Evolutionary conservation across 441 rosid genomes (phyloP).

Genomic region (Caryocar brasiliense): DNA sequence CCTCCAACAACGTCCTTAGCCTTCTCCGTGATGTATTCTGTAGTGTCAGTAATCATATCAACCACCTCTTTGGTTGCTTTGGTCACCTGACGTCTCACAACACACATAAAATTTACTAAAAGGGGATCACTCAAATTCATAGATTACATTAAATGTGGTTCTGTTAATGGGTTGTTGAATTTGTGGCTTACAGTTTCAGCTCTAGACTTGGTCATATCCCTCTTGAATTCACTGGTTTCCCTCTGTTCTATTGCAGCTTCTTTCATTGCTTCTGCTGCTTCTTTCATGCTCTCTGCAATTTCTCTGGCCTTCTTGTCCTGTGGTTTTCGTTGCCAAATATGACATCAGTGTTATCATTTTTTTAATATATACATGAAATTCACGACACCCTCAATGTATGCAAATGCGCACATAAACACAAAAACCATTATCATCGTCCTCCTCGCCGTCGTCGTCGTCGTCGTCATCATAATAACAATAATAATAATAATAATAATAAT

Average conservation of each 20-base stretch:
- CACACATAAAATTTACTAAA: not conserved
- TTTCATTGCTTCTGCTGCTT: constrained; percentile 60
- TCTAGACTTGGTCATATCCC: constrained; percentile 22
- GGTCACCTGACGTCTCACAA: constrained; percentile 24
- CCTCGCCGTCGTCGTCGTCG: too few species aligned
- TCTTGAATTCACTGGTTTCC: constrained; percentile 36
- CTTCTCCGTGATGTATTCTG: constrained; percentile 30
- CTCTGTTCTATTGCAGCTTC: constrained; percentile 49
- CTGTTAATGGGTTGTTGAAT: not conserved
- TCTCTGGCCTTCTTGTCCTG: constrained; percentile 27
- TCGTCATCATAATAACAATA: too few species aligned
- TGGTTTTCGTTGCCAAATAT: not conserved
- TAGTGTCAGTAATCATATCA: constrained; percentile 29
- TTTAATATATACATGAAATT: too few species aligned
- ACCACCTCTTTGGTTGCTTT: constrained; percentile 26
- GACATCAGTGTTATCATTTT: too few species aligned
- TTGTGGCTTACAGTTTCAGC: constrained; percentile 27
- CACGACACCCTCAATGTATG: too few species aligned
- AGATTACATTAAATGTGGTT: not conserved
- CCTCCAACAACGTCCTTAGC: constrained; percentile 27
- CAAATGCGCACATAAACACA: too few species aligned
- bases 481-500: not conserved
- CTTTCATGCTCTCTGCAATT: constrained; percentile 37
- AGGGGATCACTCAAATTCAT: too few species aligned
- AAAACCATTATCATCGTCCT: too few species aligned